Base-by-base conservation (phyloP, 2,329 filamentous ascomycete species). In the Rugonectria rugulosa region DNA sequence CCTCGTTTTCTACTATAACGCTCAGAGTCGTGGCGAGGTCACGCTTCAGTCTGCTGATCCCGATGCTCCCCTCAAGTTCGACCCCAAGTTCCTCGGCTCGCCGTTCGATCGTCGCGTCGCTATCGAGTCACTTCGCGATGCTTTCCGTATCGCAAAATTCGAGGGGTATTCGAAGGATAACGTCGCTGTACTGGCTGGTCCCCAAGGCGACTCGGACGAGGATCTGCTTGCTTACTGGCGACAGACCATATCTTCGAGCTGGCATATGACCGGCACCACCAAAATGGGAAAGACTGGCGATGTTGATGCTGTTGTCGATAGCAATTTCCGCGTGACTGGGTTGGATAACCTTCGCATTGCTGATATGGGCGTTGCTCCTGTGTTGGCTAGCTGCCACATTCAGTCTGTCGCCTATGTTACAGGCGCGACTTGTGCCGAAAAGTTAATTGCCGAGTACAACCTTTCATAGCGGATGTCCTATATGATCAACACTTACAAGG, bases 181-280 rank as follows among this genome's bases (percentile, higher is more conserved):
- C 1, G 65, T 80, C 0, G 67, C 65, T 1, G 69, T 73, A 40
- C 59, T 83, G 17, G 67, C 73, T 1, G 78, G 69, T 2, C 81
- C 84, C 0, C 63, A 73, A 12, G 76, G 77, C 11, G 76, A 78
- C 0, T 77, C 75, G 0, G 83, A 86, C 23, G 82, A 83, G 45
- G 82, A 86, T 53, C 72, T 88, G 11, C 66, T 77, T 8, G 69
- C 61, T 3, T 73, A 76, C 61, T 84, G 76, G 76, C 72, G 69
- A 47, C 68, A 77, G 23, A 78, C 69, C 20, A 70, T 75, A 15
- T 73, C 68, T 24, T 81, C 77, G 3, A 81, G 73, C 52, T 86
- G 77, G 80, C 83, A 82, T 66, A 85, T 79, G 79, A 81, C 75
- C 1, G 80, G 82, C 0, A 88, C 84, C 0, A 77, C 76, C 6